phyloP scores from a whole-genome alignment of 106 monocot genomes.

The Dendrobium huoshanense region DNA sequence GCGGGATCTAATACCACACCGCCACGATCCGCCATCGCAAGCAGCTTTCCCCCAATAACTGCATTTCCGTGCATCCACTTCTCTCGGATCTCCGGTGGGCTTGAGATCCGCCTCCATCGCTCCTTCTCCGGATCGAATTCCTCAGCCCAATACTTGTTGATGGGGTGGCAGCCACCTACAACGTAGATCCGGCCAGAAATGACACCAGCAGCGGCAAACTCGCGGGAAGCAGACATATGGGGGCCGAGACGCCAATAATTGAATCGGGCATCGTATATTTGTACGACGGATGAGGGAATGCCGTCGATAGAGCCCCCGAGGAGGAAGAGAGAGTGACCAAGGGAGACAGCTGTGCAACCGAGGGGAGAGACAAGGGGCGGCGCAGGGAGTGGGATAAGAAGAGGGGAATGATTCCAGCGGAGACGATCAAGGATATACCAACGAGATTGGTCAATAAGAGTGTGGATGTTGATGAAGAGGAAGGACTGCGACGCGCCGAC shows the following conservation, averaged over 20 bases:
- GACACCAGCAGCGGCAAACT: slow-evolving; percentile 54
- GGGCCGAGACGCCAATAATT: slow-evolving; percentile 49
- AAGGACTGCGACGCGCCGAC: slow-evolving; percentile 14
- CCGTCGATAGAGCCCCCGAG: slow-evolving; percentile 55
- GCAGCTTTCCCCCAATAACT: slow-evolving; percentile 52
- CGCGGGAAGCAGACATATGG: slow-evolving; percentile 39
- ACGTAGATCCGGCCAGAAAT: slow-evolving; percentile 39
- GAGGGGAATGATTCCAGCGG: neutral
- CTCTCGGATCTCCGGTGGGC: slow-evolving; percentile 46
- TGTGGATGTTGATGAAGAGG: slow-evolving; percentile 33
- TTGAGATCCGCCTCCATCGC: slow-evolving; percentile 36
- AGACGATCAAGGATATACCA: slow-evolving; percentile 36
- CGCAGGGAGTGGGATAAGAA: slow-evolving; percentile 22
- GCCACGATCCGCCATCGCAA: slow-evolving; percentile 75
- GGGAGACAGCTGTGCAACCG: slow-evolving; percentile 23
- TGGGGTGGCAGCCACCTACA: slow-evolving; percentile 61
- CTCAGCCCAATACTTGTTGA: slow-evolving; percentile 56
- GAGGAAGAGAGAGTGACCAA: slow-evolving; percentile 31
- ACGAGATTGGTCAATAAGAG: slow-evolving; percentile 10
- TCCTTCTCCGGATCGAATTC: slow-evolving; percentile 22
- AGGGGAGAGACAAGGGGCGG: slow-evolving; percentile 21
- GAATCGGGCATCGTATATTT: slow-evolving; percentile 40
- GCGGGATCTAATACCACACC: slow-evolving; percentile 56
- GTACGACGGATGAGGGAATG: slow-evolving; percentile 33
- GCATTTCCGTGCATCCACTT: slow-evolving; percentile 83